These are phyloP conservation scores for Ceratonia siliqua DNA, from an alignment of 306 rosid species.

Conservation along the genomic window DNA sequence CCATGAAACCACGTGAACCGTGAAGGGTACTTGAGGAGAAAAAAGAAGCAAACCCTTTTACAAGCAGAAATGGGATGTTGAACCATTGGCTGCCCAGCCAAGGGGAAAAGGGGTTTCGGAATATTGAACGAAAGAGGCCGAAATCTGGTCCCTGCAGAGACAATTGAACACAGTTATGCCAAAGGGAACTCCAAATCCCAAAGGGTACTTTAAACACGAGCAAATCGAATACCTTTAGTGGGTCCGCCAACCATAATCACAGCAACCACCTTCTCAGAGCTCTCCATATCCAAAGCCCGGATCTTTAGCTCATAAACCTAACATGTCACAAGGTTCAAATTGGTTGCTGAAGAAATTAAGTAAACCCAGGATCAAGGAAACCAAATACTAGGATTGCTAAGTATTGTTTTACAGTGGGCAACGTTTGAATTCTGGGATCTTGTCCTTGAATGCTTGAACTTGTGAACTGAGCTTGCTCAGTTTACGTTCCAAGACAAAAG, in stretches of 20 bases:
- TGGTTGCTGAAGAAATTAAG: background rate
- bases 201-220: background rate
- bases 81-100: conserved; percentile 71
- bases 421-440: background rate
- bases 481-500: background rate
- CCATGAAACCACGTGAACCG: background rate
- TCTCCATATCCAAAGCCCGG: conserved; percentile 38
- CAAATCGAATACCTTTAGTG: conserved; percentile 48
- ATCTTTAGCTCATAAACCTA: conserved; percentile 22
- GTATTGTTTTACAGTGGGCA: background rate
- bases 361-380: background rate
- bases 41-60: conserved; percentile 45
- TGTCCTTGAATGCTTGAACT: background rate
- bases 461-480: background rate
- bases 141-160: conserved; percentile 57
- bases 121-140: conserved; percentile 72
- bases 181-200: background rate
- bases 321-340: background rate
- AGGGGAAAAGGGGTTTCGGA: conserved; percentile 66
- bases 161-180: background rate
- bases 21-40: background rate
- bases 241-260: conserved; percentile 78
- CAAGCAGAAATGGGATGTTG: conserved; percentile 70
- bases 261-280: conserved; percentile 64
- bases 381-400: background rate